Percentiles rank a stretch among this genome's conserved stretches.
phyloP scores from a whole-genome alignment of 805 yeast species.

The Saccharomyces eubayanus region DNA sequence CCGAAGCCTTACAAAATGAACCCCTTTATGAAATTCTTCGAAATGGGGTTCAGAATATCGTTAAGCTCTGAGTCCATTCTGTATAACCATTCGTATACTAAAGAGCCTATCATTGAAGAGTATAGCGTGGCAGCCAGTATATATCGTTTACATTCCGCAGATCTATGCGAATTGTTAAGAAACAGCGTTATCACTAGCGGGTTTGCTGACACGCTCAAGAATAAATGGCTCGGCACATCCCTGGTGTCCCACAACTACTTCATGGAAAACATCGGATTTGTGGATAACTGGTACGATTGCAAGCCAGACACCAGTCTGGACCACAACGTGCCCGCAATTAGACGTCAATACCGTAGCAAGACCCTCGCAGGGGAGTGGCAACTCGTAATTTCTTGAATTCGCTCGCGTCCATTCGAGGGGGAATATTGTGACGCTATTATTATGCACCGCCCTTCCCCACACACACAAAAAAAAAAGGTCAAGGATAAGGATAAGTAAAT shows the following conservation, averaged over 20 bases:
- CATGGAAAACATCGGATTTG: constrained; percentile 2
- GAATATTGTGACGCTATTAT: background rate
- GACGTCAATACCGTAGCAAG: constrained; percentile 5
- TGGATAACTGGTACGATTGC: constrained; percentile 6
- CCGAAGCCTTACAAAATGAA: constrained; percentile 15
- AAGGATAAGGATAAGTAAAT: background rate
- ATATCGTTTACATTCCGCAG: constrained; percentile 26
- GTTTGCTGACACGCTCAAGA: constrained; percentile 15
- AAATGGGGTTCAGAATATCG: constrained; percentile 23
- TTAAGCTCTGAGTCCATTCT: constrained; percentile 25
- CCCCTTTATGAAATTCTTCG: constrained; percentile 26
- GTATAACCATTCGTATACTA: constrained; percentile 27
- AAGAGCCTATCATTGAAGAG: constrained; percentile 29
- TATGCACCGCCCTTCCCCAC: background rate
- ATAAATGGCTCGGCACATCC: background rate
- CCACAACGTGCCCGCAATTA: constrained; percentile 7
- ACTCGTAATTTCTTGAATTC: background rate
- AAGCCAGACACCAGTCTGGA: constrained; percentile 4
- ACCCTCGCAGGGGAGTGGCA: constrained; percentile 6
- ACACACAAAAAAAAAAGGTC: background rate
- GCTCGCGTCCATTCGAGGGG: background rate
- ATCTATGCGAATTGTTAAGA: constrained; percentile 27
- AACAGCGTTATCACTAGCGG: constrained; percentile 26
- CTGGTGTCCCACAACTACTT: background rate
- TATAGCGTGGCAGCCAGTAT: constrained; percentile 32